Evolutionary conservation across 2,329 filamentous ascomycete species (phyloP), one percentile per base, ranked within the genome.

Genomic region (Neofusicoccum parvum): DNA sequence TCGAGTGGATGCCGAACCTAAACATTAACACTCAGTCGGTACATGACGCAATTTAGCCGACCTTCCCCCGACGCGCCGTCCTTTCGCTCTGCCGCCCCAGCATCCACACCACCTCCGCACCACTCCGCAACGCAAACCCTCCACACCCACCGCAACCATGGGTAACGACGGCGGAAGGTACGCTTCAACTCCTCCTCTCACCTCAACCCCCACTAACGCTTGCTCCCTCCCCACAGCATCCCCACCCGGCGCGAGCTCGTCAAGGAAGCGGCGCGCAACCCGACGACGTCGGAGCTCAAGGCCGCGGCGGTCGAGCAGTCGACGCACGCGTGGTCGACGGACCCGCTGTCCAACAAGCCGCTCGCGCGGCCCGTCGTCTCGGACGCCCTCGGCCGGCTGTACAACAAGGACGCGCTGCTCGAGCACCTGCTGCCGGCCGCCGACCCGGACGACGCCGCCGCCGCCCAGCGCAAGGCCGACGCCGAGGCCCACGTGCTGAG

Each of bases 201-300:
- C 41, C 23, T 32, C 12, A 6, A n/a, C 50, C 23, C 27, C 15
- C 62, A 43, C 36, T 48, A 32, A 17, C 43, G 34, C 36, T 11
- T 65, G 3, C 50, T 59, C 56, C 58, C 15, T 7, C 5, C 15
- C 32, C 10, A 20, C 69, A 88, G 92, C 71, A 99, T 99, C 71
- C 95, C 95, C 5, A 98, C 91, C 69, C 92, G 96, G 37, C 91
- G 93, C 74, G 96, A 99, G 79, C 91, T 99, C 51, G 95, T 99
- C 77, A 96, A 96, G 80, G 90, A 94, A 78, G 92, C 94, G 34
- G 92, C 94, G 48, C 91, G 92, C 72, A 86, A 88, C 60, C 91
- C 91, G 23, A 96, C 91, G 39, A 86, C 92, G 34, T 89, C 92
- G 53, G 91, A 98, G 81, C 82, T 97, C 65, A 98, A 98, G 81